Conservation (phyloP, 2,329 filamentous ascomycete genomes). For the Colletotrichum cereale region DNA sequence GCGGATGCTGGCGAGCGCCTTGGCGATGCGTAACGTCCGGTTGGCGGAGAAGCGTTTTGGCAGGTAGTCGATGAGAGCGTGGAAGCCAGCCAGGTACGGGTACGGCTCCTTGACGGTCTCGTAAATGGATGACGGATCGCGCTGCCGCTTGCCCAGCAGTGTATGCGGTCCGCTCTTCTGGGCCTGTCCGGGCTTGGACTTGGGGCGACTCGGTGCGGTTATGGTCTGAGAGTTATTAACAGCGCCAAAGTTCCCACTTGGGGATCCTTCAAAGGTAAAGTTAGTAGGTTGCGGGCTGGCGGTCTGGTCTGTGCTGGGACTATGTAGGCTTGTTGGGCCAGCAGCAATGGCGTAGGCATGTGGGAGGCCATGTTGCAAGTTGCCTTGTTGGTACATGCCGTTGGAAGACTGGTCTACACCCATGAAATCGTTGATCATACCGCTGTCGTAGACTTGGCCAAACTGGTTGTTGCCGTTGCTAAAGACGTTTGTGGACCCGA, state of each 20-base stretch:
- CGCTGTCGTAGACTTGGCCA: conserved; percentile 63
- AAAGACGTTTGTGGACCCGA: conserved; percentile 61
- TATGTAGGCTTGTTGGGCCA: conserved; percentile 72
- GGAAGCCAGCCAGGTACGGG: conserved; percentile 90
- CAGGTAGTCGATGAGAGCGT: conserved; percentile 85
- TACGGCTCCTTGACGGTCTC: conserved; percentile 92
- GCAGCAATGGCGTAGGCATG: conserved; percentile 75
- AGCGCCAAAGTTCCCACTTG: conserved; percentile 47
- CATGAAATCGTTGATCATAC: conserved; percentile 66
- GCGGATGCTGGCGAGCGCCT: conserved; percentile 88
- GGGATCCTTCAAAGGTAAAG: conserved; percentile 68
- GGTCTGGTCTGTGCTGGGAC: conserved; percentile 73
- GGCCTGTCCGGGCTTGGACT: conserved; percentile 57
- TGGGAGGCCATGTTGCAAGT: conserved; percentile 71
- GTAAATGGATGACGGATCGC: conserved; percentile 88
- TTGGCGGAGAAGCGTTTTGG: conserved; percentile 82
- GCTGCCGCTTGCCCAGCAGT: conserved; percentile 68
- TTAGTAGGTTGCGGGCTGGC: conserved; percentile 69
- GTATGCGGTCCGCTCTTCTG: conserved; percentile 60
- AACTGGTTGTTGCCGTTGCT: conserved; percentile 64
- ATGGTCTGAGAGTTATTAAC: conserved; percentile 40
- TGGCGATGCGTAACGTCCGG: conserved; percentile 85
- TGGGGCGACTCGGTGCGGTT: conserved; percentile 54
- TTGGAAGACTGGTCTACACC: conserved; percentile 63
- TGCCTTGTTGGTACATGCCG: conserved; percentile 66